phyloP scores from a whole-genome alignment of 176 grass and related monocot species.

The Aegilops sharonensis region DNA sequence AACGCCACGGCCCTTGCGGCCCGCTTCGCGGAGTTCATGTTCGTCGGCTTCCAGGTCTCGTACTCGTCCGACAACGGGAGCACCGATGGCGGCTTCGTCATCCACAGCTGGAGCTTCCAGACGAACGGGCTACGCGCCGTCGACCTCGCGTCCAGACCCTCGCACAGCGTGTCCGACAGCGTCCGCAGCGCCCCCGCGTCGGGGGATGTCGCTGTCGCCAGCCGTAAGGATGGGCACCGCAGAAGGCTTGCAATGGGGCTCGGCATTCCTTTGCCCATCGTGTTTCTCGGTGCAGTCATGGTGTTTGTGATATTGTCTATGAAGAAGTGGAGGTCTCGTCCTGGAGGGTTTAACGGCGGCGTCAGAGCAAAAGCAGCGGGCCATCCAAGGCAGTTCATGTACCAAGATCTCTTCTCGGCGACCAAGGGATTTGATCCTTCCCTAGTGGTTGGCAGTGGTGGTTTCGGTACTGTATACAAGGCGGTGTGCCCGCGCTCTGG shows the following conservation, averaged over 20 bases:
- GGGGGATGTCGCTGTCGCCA: background rate
- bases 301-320: constrained; percentile 46
- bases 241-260: constrained; percentile 33
- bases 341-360: background rate
- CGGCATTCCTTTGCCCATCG: constrained; percentile 13
- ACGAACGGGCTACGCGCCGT: constrained; percentile 8
- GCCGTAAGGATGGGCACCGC: background rate
- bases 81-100: constrained; percentile 20
- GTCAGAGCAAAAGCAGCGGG: background rate
- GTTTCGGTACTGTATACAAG: constrained; percentile 48
- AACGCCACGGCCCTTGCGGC: constrained; percentile 2
- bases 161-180: constrained; percentile 26
- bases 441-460: constrained; percentile 43
- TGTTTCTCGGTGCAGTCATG: constrained; percentile 23
- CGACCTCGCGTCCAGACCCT: constrained; percentile 2
- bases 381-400: constrained; percentile 42
- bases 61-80: constrained; percentile 20
- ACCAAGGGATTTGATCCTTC: constrained; percentile 45
- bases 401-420: constrained; percentile 38
- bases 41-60: constrained; percentile 42
- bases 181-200: constrained; percentile 4
- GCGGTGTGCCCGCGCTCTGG: constrained; percentile 27
- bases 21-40: constrained; percentile 49
- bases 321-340: constrained; percentile 20
- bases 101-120: constrained; percentile 56